A percentile compares a stretch with the other conserved stretches of the same genome.
These are phyloP conservation scores for Novymonas esmeraldas DNA, from an alignment of 208 protist genomes.

Conservation along the genomic window DNA sequence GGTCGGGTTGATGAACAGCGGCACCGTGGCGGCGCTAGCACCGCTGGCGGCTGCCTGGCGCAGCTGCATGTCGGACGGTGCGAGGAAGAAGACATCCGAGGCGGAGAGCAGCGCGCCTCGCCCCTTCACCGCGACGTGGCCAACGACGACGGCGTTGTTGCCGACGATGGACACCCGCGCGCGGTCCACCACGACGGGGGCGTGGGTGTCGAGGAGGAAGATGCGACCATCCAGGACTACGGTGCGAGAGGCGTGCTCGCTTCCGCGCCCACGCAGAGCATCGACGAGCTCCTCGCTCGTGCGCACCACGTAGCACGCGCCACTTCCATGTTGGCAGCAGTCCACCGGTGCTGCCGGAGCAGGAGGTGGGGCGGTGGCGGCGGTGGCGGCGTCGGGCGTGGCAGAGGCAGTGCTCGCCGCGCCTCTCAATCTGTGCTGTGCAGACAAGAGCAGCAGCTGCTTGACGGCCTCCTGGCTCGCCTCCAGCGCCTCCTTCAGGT, in stretches of 20 bases:
- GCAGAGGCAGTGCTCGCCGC: background rate
- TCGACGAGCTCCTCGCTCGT: conserved; percentile 41
- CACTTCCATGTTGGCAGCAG: conserved; percentile 30
- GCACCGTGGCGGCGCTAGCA: background rate
- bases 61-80: conserved; percentile 20
- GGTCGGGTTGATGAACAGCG: background rate
- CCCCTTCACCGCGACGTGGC: conserved; percentile 36
- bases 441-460: conserved; percentile 24
- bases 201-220: conserved; percentile 42
- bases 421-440: background rate
- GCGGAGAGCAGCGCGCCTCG: conserved; percentile 42
- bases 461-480: conserved; percentile 29
- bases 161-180: conserved; percentile 55
- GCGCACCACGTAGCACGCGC: conserved; percentile 53
- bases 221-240: conserved; percentile 43
- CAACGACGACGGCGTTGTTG: conserved; percentile 57
- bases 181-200: conserved; percentile 35
- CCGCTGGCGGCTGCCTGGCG: background rate
- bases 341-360: conserved; percentile 12
- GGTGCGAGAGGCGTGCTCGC: conserved; percentile 41
- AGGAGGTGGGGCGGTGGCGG: background rate
- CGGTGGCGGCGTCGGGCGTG: background rate
- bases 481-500: conserved; percentile 31
- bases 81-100: conserved; percentile 50
- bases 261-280: conserved; percentile 49